Evolutionary conservation across 2,329 filamentous ascomycete genomes (phyloP).

Genomic region (Blastomyces percursus): DNA sequence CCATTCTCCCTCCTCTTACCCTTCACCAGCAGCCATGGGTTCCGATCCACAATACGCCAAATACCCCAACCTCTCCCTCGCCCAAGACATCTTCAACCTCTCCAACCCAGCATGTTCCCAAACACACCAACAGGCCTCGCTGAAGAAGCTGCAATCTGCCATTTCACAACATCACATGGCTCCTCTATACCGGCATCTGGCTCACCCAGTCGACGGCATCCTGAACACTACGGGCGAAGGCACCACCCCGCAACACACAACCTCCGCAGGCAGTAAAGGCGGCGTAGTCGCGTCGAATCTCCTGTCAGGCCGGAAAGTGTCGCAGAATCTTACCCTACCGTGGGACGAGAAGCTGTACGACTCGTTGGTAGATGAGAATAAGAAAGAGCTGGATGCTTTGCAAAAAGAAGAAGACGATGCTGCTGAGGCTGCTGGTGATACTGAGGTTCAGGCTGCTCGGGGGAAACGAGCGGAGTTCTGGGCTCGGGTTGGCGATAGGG

Average conservation of each 20-base stretch:
- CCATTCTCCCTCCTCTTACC: conserved; percentile 4
- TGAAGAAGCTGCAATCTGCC: conserved; percentile 52
- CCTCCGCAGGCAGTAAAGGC: conserved; percentile 34
- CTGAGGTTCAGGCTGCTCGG: conserved; percentile 81
- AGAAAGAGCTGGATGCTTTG: conserved; percentile 61
- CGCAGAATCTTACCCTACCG: conserved; percentile 56
- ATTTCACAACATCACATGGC: conserved; percentile 57
- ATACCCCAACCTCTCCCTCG: conserved; percentile 52
- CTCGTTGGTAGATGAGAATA: conserved; percentile 63
- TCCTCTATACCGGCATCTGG: conserved; percentile 54
- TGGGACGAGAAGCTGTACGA: conserved; percentile 90
- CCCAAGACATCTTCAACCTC: conserved; percentile 58
- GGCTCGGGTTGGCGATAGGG: conserved; percentile 93
- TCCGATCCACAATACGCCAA: conserved; percentile 56
- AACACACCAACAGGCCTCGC: conserved; percentile 44
- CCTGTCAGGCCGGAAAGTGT: conserved; percentile 59
- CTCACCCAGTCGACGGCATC: conserved; percentile 60
- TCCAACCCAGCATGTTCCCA: conserved; percentile 49
- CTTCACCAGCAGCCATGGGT: conserved; percentile 33
- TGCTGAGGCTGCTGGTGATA: conserved; percentile 90
- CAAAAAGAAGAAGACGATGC: conserved; percentile 90
- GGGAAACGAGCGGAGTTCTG: conserved; percentile 95
- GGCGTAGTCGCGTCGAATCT: conserved; percentile 57
- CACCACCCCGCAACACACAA: conserved; percentile 35
- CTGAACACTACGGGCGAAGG: conserved; percentile 56